These are phyloP conservation scores for Grigorovia transvaalensis DNA, from an alignment of 805 yeast genomes.

Conservation along the genomic window DNA sequence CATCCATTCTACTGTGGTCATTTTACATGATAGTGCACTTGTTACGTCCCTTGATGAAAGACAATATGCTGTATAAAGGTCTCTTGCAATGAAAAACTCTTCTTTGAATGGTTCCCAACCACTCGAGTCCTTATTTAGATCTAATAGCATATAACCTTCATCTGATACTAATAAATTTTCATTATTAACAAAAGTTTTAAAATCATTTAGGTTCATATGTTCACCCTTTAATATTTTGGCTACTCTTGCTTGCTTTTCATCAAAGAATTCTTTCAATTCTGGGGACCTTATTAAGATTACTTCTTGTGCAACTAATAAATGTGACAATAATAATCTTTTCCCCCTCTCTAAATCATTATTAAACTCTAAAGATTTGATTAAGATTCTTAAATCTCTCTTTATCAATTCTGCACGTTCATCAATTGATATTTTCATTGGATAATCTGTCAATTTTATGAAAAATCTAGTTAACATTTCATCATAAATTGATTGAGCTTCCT, in stretches of 20 bases:
- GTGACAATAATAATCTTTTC: slow-evolving; percentile 51
- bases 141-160: slow-evolving; percentile 24
- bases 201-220: slow-evolving; percentile 11
- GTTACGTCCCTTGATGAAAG: slow-evolving; percentile 58
- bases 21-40: slow-evolving; percentile 49
- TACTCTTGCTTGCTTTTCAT: slow-evolving; percentile 20
- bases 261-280: slow-evolving; percentile 28
- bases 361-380: slow-evolving; percentile 55
- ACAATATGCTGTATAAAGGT: slow-evolving; percentile 61
- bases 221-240: slow-evolving; percentile 11
- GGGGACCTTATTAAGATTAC: slow-evolving; percentile 42
- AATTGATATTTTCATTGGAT: slow-evolving; percentile 20
- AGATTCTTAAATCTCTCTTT: slow-evolving; percentile 60
- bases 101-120: slow-evolving; percentile 68
- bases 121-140: slow-evolving; percentile 33
- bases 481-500: slow-evolving; percentile 59
- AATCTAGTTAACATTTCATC: slow-evolving; percentile 54
- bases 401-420: slow-evolving; percentile 45
- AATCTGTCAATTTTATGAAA: slow-evolving; percentile 40
- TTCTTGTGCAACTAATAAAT: slow-evolving; percentile 53
- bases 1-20: slow-evolving; percentile 63
- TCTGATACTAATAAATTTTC: slow-evolving; percentile 21
- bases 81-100: slow-evolving; percentile 71
- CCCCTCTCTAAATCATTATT: slow-evolving; percentile 40
- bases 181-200: slow-evolving; percentile 21